Evolutionary conservation across 2,329 filamentous ascomycete species (phyloP).

Genomic region (Alternaria metachromatica): DNA sequence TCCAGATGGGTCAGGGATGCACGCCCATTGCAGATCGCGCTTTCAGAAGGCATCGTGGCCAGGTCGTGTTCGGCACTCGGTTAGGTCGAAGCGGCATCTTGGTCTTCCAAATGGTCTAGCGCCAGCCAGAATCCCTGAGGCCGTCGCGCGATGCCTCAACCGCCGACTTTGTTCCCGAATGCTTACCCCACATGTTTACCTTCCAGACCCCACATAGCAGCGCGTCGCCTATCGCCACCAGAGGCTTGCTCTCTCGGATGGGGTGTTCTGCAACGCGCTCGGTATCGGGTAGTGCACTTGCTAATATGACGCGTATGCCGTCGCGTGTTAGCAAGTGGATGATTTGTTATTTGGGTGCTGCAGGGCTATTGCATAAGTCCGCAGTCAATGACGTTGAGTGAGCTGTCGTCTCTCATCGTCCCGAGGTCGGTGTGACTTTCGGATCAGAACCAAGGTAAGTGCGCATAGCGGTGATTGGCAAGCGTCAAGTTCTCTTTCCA

Average conservation of each 20-base stretch:
- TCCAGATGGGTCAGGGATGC: neutral
- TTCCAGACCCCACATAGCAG: neutral
- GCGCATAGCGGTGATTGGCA: constrained; percentile 11
- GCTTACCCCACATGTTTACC: constrained; percentile 1
- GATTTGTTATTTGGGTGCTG: neutral
- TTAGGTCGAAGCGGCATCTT: neutral
- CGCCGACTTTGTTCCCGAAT: neutral
- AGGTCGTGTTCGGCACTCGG: constrained; percentile 1
- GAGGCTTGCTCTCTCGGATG: neutral
- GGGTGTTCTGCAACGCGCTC: neutral
- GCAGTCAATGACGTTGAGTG: neutral
- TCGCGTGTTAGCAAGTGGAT: neutral
- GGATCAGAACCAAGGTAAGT: constrained; percentile 18
- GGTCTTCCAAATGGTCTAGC: neutral
- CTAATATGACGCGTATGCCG: neutral
- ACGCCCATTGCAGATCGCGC: neutral
- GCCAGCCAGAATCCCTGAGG: neutral
- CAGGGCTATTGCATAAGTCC: neutral
- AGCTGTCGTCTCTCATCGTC: constrained; percentile 13
- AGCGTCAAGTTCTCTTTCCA: neutral
- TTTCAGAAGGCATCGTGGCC: neutral
- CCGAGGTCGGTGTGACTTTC: constrained; percentile 13
- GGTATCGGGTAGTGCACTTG: constrained; percentile 1
- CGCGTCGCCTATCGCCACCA: neutral
- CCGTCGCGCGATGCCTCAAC: neutral